Evolutionary conservation across 345 rosid species (phyloP), one percentile per base, ranked within the genome.

Genomic region (Brassica napus): DNA sequence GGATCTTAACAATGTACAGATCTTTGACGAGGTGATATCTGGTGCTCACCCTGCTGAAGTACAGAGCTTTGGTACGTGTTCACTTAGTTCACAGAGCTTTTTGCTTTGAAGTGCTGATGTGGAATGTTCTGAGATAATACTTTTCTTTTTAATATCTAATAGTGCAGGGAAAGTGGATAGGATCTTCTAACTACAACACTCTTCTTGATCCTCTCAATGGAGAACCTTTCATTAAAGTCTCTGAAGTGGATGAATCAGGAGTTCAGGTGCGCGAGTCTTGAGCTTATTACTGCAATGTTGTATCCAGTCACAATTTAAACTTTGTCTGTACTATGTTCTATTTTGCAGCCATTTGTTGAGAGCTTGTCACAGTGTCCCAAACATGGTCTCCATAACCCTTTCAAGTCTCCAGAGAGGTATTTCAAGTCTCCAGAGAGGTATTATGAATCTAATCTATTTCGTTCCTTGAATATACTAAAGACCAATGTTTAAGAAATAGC

Each of bases 361-460:
- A 93, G 99, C 89, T 89, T 95, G 83, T 78, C 90, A 72, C 87
- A 86, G 82, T 95, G 99, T 85, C 94, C 98, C 0, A 95, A 95
- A 85, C 97, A 91, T 86, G 99, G 98, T 69, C 77, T 95, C 4
- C 99, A 91, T 86, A 95, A 93, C 88, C 99, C 99, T 76, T 95
- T 95, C 81, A 95, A 91, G 78, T 84, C 95, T 78, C 98, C 97
- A 0, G 99, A 93, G 85, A 93, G 98, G 99, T 95, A 80, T 76
- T 95, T 95, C 79, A 95, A 91, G 73, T 84, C 96, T 78, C 98
- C 97, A 0, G 99, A 93, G 85, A 93, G 98, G 99, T 95, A 80
- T 71, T 8, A 34, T 61, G 32, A 35, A 37, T 5, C 7, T 65
- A 34, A 52, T 63, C 9, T 11, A 0, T 63, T 73, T 10, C 44